Evolutionary conservation across 2,329 filamentous ascomycete species (phyloP).

Genomic region (Xylaria digitata): DNA sequence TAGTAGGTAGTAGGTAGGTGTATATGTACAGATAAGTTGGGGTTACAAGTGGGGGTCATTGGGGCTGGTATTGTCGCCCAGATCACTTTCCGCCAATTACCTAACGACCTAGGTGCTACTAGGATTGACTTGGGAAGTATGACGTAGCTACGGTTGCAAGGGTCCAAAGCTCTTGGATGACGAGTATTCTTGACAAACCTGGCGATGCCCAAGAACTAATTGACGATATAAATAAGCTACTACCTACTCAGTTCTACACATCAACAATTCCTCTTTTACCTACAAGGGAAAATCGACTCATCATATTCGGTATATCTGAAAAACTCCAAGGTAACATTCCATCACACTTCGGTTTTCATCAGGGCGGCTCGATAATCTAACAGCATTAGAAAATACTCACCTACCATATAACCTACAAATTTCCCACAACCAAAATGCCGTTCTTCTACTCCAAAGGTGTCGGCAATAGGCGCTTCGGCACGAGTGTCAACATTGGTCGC

Average conservation of each 20-base stretch:
- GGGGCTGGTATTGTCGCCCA: too few species aligned
- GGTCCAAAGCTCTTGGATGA: constrained; percentile 15
- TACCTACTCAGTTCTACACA: not conserved
- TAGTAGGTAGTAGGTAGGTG: too few species aligned
- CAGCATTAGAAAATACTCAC: constrained; percentile 4
- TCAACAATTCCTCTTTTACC: not conserved
- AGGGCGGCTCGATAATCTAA: not conserved
- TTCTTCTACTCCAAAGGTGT: constrained; percentile 60
- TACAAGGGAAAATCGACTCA: not conserved
- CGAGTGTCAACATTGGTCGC: constrained; percentile 59
- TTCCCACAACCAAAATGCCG: constrained; percentile 53
- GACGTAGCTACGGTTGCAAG: not conserved
- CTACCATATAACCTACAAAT: not conserved
- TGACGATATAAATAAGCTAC: constrained; percentile 11
- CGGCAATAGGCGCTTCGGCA: constrained; percentile 63
- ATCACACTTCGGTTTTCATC: not conserved
- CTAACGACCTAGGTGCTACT: too few species aligned
- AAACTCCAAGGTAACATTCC: not conserved
- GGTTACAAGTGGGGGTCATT: too few species aligned
- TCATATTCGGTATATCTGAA: not conserved
- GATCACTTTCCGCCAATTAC: too few species aligned
- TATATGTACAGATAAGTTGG: too few species aligned
- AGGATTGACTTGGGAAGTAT: too few species aligned
- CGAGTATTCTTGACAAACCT: constrained; percentile 3
- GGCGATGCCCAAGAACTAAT: not conserved